Base-by-base conservation (phyloP, 75 land plant genomes). In the Picea sitchensis region DNA sequence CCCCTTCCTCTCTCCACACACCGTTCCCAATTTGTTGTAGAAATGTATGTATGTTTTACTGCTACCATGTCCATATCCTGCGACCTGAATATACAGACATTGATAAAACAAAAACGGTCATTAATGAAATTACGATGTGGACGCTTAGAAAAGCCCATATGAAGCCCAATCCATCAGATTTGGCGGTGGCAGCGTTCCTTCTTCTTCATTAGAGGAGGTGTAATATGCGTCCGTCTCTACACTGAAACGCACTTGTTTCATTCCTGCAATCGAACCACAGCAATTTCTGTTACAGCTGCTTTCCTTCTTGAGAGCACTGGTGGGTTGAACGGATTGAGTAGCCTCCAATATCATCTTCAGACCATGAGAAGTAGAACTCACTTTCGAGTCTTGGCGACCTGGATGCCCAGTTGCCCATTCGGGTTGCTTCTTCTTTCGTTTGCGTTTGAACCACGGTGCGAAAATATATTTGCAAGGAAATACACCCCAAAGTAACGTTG, bases 201-300 rank as follows among this genome's bases (percentile, higher is more conserved):
- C 17, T 20, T 0, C 20, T 6, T 6, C 51, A 47, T 47, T 47
- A 9, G 56, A 51, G 56, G 54, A 9, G 11, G 56, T 9, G 56
- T 9, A 71, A 7, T 2, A 23, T 3, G 41, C 18, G 1, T 67
- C 71, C 54, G 12, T 51, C 56, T 71, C 73, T 6, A 44, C 73
- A 41, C 23, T 32, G 12, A 71, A 71, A 9, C 73, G 73, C 73
- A 71, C 73, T 47, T 71, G 73, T 71, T 71, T 71, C 51, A 41
- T n/a, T 18, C 54, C 73, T 13, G 51, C 38, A n/a, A 12, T 1
- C 56, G 38, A 3, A 36, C 3, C 38, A 36, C 38, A 36, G 1
- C 11, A 20, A 41, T 0, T 18, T 41, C 56, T 51, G 56, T 51
- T 51, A 51, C 12, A 51, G 21, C 23, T n/a, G 15, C 54, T 69